A percentile compares a stretch with the other conserved stretches of the same genome.
phyloP scores from a whole-genome alignment of 345 rosid species.

The Eucalyptus erythrocorys region DNA sequence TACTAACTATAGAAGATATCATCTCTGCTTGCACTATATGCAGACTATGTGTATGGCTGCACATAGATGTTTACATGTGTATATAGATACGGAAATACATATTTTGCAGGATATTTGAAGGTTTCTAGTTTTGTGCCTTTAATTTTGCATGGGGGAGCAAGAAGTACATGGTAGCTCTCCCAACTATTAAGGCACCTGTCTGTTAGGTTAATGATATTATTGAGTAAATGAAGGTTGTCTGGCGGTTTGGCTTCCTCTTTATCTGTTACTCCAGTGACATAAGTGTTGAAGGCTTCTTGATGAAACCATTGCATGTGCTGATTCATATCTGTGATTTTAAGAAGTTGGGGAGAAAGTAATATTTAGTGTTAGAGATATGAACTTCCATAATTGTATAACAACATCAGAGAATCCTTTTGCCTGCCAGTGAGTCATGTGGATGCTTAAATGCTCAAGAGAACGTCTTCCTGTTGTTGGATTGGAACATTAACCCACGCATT shows the following conservation, averaged over 20 bases:
- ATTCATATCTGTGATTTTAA: neutral
- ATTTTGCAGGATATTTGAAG: neutral
- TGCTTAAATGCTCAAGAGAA: neutral
- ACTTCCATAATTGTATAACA: neutral
- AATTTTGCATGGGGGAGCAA: neutral
- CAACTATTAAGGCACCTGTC: neutral
- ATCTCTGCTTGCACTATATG: neutral
- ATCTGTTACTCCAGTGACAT: neutral
- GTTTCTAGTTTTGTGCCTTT: neutral
- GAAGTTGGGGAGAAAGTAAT: neutral
- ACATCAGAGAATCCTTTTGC: neutral
- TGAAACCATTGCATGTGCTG: neutral
- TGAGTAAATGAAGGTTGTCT: neutral
- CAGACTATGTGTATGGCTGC: neutral
- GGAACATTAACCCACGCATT: neutral
- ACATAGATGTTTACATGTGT: neutral
- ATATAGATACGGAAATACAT: neutral
- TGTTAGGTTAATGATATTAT: neutral
- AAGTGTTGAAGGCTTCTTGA: neutral
- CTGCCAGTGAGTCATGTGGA: neutral
- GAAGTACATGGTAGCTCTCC: neutral
- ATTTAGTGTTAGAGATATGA: neutral
- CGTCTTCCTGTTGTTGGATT: neutral
- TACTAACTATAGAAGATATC: neutral
- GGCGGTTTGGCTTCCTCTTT: neutral